These are phyloP conservation scores for Terana coerulea DNA, from an alignment of 768 basidiomycete species.

Conservation along the genomic window DNA sequence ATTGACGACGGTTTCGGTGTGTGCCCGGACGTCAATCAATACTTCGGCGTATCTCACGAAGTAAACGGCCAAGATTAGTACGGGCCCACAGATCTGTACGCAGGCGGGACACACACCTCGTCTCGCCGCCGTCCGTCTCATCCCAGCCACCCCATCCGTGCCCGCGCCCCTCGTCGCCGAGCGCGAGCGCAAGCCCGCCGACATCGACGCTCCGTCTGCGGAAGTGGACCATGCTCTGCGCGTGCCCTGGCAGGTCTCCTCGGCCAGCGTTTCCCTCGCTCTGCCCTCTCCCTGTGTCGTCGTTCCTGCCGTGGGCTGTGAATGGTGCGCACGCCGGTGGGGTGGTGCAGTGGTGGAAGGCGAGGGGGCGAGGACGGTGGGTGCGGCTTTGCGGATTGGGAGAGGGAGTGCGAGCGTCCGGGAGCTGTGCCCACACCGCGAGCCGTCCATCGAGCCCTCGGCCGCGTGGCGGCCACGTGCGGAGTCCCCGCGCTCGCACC, in stretches of 20 bases:
- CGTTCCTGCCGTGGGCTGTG: too few species aligned
- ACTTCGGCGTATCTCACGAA: constrained; percentile 67
- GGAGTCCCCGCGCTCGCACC: not conserved
- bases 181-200: constrained; percentile 82
- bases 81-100: not conserved
- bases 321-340: not conserved
- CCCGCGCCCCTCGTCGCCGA: constrained; percentile 56
- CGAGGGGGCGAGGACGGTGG: not conserved
- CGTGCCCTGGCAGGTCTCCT: too few species aligned
- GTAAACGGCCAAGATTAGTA: not conserved
- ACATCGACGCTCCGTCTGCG: constrained; percentile 82
- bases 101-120: constrained; percentile 42
- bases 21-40: constrained; percentile 78
- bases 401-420: not conserved
- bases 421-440: constrained; percentile 9
- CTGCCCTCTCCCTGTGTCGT: too few species aligned
- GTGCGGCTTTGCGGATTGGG: not conserved
- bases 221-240: too few species aligned
- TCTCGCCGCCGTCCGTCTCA: constrained; percentile 42
- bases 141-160: constrained; percentile 70
- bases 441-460: not conserved
- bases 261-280: too few species aligned
- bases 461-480: constrained; percentile 5
- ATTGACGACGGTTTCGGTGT: constrained; percentile 71
- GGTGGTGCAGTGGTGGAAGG: not conserved